A percentile compares a stretch with the other conserved stretches of the same genome.
These are phyloP conservation scores for Sporothrix pseudoabietina DNA, from an alignment of 2,329 filamentous ascomycete genomes.

Conservation along the genomic window DNA sequence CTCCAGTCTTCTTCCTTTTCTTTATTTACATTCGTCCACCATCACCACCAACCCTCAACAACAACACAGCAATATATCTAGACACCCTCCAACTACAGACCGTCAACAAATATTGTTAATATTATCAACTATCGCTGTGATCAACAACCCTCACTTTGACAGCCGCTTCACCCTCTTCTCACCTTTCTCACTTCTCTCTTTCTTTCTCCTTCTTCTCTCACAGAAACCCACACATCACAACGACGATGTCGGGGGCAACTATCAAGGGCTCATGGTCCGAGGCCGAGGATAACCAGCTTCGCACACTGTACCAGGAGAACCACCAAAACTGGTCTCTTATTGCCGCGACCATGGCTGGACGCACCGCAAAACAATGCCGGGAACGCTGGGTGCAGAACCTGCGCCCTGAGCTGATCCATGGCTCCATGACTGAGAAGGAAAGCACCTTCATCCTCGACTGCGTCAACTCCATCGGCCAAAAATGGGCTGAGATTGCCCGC, in stretches of 20 bases:
- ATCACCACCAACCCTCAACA: not conserved
- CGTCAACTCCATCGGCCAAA: constrained; percentile 77
- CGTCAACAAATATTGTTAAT: too few relatives aligned
- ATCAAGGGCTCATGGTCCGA: constrained; percentile 69
- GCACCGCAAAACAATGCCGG: constrained; percentile 91
- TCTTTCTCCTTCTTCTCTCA: not conserved
- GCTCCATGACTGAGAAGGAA: constrained; percentile 71
- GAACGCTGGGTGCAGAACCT: constrained; percentile 94
- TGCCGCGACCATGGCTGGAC: constrained; percentile 70
- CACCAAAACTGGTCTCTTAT: constrained; percentile 89
- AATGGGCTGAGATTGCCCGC: constrained; percentile 91
- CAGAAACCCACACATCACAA: not conserved
- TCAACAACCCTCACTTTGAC: too few relatives aligned
- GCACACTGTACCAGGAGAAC: constrained; percentile 65
- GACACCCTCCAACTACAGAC: too few relatives aligned
- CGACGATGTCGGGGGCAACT: not conserved
- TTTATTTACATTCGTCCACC: not conserved
- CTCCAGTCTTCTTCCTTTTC: not conserved
- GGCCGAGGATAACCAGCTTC: constrained; percentile 67
- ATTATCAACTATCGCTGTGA: too few relatives aligned
- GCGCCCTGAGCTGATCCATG: constrained; percentile 72
- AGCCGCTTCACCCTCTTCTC: not conserved
- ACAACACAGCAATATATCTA: not conserved
- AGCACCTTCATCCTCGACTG: constrained; percentile 73
- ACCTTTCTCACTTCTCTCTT: not conserved